Evolutionary conservation across 106 monocot species (phyloP), one percentile per base, ranked within the genome.

Genomic region (Dendrobium officinale): DNA sequence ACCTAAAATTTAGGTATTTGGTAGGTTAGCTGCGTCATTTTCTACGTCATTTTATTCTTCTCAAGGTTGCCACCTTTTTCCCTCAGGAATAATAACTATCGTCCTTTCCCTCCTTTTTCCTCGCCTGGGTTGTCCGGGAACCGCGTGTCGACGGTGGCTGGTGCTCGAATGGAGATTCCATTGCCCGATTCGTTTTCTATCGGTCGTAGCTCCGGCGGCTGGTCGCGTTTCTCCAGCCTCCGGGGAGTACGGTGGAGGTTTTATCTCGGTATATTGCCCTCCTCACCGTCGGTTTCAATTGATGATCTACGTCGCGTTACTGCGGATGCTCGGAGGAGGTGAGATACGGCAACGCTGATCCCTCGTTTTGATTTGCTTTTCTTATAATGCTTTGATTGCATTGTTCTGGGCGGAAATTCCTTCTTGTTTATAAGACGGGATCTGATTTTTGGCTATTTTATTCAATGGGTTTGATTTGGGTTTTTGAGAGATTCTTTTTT

Each of bases 321-420:
- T 40, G 96, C 96, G 5, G 92, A 97, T 87, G 89, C 86, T 40
- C 77, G 96, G 67, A 90, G 96, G 78, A 92, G 87, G 96, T 96
- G 48, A 86, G 75, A 72, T 64, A 9, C 29, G 2, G 72, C 29
- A 29, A 13, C 15, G 64, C 22, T 24, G 64, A 64, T 64, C 64
- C 64, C 7, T 64, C 64, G 3, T 64, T 64, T 24, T 6, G 64
- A 22, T 64, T n/a, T 64, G 22, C 19, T 11, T 17, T 72, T 37
- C 37, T 37, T 37, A 20, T 22, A 22, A 9, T 27, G 18, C 24
- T 22, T 66, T 66, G 24, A 66, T 66, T 26, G 66, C 22, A 66
- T 66, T 22, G 18, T 66, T 66, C 9, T 66, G 66, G 8, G n/a
- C 8, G 66, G 66, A 66, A 66, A 20, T 24, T 20, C 66, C 7